Percentiles rank a stretch among this genome's conserved stretches.
Conservation (phyloP, 1,284 basidiomycete genomes). For the Termitomyces sp. region DNA sequence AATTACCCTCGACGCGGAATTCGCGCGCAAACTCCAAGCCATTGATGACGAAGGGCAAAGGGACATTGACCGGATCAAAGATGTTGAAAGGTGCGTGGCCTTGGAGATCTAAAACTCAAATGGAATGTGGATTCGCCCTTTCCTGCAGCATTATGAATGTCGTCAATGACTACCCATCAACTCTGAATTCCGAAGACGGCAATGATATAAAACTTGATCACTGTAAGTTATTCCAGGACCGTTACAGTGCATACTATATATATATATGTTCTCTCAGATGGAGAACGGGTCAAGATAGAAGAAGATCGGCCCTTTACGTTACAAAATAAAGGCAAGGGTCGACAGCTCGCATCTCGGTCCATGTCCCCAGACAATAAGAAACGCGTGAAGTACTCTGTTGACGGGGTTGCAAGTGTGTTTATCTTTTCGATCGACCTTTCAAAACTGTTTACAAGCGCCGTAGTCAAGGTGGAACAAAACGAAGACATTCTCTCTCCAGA, state of each 20-base stretch:
- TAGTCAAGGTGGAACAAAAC: constrained; percentile 9
- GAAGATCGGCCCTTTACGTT: not conserved
- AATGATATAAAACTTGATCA: not conserved
- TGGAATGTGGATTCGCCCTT: not conserved
- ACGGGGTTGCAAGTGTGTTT: not conserved
- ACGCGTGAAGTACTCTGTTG: not conserved
- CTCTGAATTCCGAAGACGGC: not conserved
- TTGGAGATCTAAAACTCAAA: not conserved
- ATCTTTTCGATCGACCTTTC: not conserved
- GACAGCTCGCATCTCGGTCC: constrained; percentile 11
- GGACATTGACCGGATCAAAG: constrained; percentile 24
- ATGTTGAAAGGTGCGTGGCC: constrained; percentile 28
- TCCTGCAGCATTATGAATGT: constrained; percentile 3
- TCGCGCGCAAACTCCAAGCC: constrained; percentile 33
- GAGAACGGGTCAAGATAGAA: not conserved
- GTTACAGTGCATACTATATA: not conserved
- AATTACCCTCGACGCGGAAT: constrained; percentile 33
- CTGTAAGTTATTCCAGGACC: not conserved
- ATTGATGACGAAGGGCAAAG: constrained; percentile 23
- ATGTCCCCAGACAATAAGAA: not conserved
- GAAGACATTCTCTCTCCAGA: constrained; percentile 4
- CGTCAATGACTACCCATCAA: not conserved
- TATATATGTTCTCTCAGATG: not conserved
- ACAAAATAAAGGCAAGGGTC: constrained; percentile 33
- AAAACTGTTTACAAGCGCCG: not conserved